Base-by-base conservation (phyloP, 2,329 filamentous ascomycete genomes). In the Epichloe amarillans region DNA sequence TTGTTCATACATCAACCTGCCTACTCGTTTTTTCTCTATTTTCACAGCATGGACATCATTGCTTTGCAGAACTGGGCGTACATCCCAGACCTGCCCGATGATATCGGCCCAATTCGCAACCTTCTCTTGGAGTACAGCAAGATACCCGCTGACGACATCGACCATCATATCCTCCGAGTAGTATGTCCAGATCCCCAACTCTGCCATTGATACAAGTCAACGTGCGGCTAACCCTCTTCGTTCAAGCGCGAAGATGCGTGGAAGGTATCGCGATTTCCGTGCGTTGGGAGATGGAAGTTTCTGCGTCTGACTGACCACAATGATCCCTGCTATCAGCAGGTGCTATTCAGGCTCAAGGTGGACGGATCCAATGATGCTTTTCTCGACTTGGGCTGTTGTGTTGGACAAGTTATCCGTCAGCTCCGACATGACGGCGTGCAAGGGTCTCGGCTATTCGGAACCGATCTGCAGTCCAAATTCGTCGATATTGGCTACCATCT, bases 401-500 rank as follows among this genome's bases (percentile, higher is more conserved):
- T 77, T 38, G 74, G 73, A 15, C 73, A 76, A 55, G 64, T 71
- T 8, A 62, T 76, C 33, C 69, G 74, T n/a, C 71, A 75, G 56
- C 68, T 77, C 30, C 66, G 69, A 11, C 63, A 65, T 47, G 74
- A 77, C 51, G 77, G 76, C 19, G 75, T 75, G 7, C 63, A 70
- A 23, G 65, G 70, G 5, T 60, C 66, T 15, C 69, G 72, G 44
- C 61, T 80, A n/a, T 72, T 72, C 52, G 76, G 74, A 17, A 66
- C 68, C 3, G 76, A 80, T 53, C 54, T 76, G 3, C 67, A 73
- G 42, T 56, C 67, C 19, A 65, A 65, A n/a, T 77, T 80, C 55
- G 68, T 80, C 49, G 69, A 77, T 11, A 62, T 77, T n/a, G 79
- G 79, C 30, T 80, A 82, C 61, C 77, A 83, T 50, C 68, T 86